Percentiles rank a stretch among this genome's conserved stretches.
Conservation (phyloP, 2,329 filamentous ascomycete species). For the Scedosporium dehoogii region DNA sequence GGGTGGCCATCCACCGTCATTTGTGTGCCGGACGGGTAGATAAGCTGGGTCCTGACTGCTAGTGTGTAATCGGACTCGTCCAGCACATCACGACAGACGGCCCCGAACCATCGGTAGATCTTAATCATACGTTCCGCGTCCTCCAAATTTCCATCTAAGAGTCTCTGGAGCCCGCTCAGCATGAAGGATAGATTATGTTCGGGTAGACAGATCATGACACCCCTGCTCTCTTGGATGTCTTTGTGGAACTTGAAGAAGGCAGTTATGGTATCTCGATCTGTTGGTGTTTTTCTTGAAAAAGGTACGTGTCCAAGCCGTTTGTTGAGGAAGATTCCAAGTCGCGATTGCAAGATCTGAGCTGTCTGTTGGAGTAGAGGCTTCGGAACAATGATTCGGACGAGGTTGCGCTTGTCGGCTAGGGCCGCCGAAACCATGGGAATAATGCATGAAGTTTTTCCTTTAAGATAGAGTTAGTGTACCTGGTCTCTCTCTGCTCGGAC, state of each 20-base stretch:
- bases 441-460: conserved; percentile 48
- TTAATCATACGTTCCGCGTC: conserved; percentile 38
- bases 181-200: conserved; percentile 58
- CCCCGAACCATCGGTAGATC: conserved; percentile 39
- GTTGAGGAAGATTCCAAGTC: conserved; percentile 43
- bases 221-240: conserved; percentile 29
- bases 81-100: conserved; percentile 45
- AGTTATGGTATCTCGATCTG: conserved; percentile 17
- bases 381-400: conserved; percentile 46
- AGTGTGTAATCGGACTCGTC: conserved; percentile 54
- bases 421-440: conserved; percentile 39
- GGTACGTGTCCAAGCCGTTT: conserved; percentile 46
- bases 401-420: conserved; percentile 31
- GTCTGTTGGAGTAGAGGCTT: conserved; percentile 48
- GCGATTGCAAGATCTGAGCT: conserved; percentile 42
- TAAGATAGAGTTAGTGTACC: conserved; percentile 7
- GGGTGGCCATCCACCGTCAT: conserved; percentile 41
- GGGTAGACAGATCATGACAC: conserved; percentile 50
- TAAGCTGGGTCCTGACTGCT: conserved; percentile 42
- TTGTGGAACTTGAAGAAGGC: conserved; percentile 28
- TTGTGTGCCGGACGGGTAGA: conserved; percentile 44
- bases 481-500: background rate
- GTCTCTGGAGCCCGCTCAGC: conserved; percentile 47
- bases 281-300: conserved; percentile 42
- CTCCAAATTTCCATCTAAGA: conserved; percentile 33